Base-by-base conservation (phyloP, 2,329 filamentous ascomycete species). In the Colletotrichum sp. region DNA sequence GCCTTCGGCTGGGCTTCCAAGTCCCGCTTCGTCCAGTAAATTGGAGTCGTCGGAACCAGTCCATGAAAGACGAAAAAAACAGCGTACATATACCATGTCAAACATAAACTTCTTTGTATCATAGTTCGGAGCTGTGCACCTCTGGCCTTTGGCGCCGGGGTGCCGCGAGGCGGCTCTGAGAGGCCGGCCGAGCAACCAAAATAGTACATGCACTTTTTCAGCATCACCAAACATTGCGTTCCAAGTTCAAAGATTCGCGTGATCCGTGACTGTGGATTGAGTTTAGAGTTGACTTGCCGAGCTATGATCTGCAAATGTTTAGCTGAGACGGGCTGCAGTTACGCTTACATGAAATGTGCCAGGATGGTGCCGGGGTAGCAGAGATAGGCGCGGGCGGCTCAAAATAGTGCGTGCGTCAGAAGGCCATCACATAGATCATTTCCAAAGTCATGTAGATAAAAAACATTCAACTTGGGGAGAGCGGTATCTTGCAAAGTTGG, bases 1-100 rank as follows among this genome's bases (percentile, higher is more conserved):
- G 24, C 72, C 12, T 72, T 67, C 30, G 76, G 76, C 13, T 77
- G 76, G 76, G 24, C 63, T 26, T 68, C 73, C 66, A 76, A 71
- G 73, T 77, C 76, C n/a, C 76, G 76, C 32, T 67, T 73, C 60
- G 60, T 72, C 30, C 34, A 60, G 34, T 34, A 62, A 21, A 32
- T 13, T 34, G 59, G 28, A 62, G 10, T 62, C 59, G 10, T 32
- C 59, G 65, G n/a, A 9, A 59, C 21, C 52, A 7, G 39, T 30
- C 36, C 30, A 28, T 1, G 26, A 34, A 28, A 59, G 13, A 15
- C 30, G 3, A 0, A 21, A 49, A 49, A 49, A 49, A 49, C 39
- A 44, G 39, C 39, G 39, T 44, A 44, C 39, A 44, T 44, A 44
- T 44, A 28, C 24, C 24, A 36, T 30, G 30, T 18, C 30, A 30